phyloP scores from a whole-genome alignment of 192 early-diverging fungal species.

The Backusella tuberculispora region DNA sequence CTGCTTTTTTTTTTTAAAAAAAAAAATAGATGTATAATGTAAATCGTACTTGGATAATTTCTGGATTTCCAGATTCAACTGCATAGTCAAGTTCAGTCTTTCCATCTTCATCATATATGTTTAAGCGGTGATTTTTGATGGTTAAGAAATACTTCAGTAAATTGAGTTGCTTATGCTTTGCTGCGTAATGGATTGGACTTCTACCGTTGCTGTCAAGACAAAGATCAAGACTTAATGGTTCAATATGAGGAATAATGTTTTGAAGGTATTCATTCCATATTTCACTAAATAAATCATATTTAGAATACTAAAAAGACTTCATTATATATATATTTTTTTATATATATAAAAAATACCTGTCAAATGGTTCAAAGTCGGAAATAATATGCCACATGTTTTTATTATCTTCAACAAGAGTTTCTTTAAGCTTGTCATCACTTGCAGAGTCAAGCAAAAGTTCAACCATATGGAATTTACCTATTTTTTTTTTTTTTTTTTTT shows the following conservation, averaged over 20 bases:
- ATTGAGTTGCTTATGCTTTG: slow-evolving; percentile 38
- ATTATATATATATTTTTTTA: neutral
- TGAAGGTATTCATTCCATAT: slow-evolving; percentile 50
- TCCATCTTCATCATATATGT: slow-evolving; percentile 42
- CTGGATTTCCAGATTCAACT: slow-evolving; percentile 29
- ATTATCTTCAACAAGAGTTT: neutral
- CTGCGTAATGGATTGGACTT: slow-evolving; percentile 56
- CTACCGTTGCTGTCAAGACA: slow-evolving; percentile 32
- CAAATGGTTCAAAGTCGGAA: slow-evolving; percentile 43
- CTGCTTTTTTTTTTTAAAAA: neutral
- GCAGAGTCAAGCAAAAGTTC: slow-evolving; percentile 40
- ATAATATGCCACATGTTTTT: slow-evolving; percentile 51
- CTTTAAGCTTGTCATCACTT: slow-evolving; percentile 8
- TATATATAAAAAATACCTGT: slow-evolving; percentile 17
- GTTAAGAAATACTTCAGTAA: slow-evolving; percentile 39
- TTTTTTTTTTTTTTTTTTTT: neutral
- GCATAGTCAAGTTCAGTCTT: slow-evolving; percentile 47
- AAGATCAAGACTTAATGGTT: slow-evolving; percentile 19
- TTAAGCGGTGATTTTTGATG: neutral
- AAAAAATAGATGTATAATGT: too few species aligned
- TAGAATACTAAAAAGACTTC: neutral
- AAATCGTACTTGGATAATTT: slow-evolving; percentile 28
- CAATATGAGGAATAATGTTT: slow-evolving; percentile 36
- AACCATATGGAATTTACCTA: slow-evolving; percentile 56
- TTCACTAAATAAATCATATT: neutral